Evolutionary conservation across 2,329 filamentous ascomycete species (phyloP), one percentile per base, ranked within the genome.

Genomic region (Fusarium mundagurra): DNA sequence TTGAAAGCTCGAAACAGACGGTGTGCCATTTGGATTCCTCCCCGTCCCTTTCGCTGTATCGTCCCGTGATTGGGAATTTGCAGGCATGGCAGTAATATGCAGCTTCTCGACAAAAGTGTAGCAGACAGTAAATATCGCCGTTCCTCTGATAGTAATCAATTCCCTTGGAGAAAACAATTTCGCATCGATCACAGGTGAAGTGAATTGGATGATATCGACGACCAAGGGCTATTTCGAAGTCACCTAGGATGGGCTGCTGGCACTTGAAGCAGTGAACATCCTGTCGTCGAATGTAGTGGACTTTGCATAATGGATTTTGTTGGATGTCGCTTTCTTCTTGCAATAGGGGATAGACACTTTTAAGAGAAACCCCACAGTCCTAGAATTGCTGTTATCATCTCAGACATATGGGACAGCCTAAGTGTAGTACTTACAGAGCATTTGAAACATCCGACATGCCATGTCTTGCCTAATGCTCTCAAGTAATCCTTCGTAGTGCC

Each of bases 391-490:
- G 13, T 16, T 41, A 41, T 16, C 10, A 10, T 10, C 39, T 16
- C 22, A n/a, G 5, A n/a, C 3, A 24, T 12, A 12, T 5, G 41
- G 6, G 8, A 5, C 6, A 2, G 6, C 4, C 0, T 5, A 7
- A 18, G 0, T 0, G 6, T 8, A 18, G 16, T 18, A 8, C 43
- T 24, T 50, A 50, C 47, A 13, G 0, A 31, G 47, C 47, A 50
- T 22, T 6, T n/a, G 4, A 50, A n/a, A n/a, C 47, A 50, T 1
- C 14, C 20, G 0, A 31, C 2, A 50, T 50, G 47, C 47, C 29
- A 50, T 22, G 5, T n/a, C 11, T 2, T 5, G 1, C 10, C 29
- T 12, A 48, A 31, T 17, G 0, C 27, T 17, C 14, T 1, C 20
- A 48, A 1, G 5, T 48, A 20, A n/a, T 17, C 20, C 4, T 11